Evolutionary conservation across 345 rosid genomes (phyloP), one percentile per base, ranked within the genome.

Genomic region (Psidium friedrichsthalianum): DNA sequence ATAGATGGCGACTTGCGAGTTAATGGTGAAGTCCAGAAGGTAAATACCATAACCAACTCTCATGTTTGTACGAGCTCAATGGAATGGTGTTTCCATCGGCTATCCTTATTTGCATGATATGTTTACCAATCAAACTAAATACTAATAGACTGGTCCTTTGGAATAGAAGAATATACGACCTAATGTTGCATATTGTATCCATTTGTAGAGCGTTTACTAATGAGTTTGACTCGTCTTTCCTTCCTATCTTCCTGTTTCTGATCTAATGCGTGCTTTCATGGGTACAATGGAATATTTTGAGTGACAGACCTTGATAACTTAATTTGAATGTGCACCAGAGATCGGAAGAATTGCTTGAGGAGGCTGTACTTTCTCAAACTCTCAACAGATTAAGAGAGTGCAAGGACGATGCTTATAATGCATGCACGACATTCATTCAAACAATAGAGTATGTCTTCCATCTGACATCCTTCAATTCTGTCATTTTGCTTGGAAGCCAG

Each of bases 21-120:
- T 47, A 96, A 97, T 80, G 99, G 98, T 76, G 99, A 96, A 92
- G 87, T 94, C 56, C 99, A 96, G 87, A 97, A 97, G 99, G 99
- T 96, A 90, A 54, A 27, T 69, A 82, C 52, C 51, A 4, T 36
- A 47, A 56, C 27, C 24, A 58, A 51, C 76, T 82, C 54, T 44
- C 52, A 32, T 52, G 56, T 87, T 57, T 82, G 40, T 57, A 32
- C 10, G 4, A 57, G 42, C 54, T 61, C 42, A 69, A 18, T 21
- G 3, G 47, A 69, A 18, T 9, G 47, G 24, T 9, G 25, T 25
- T 69, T 9, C 40, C 47, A 20, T 69, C 47, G 40, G 47, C 24
- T 18, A 32, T 69, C 80, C 25, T 18, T 18, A 69, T 36, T 18
- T 0, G 20, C 47, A 2, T 69, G 80, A 44, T 69, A 36, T 7